Conservation (phyloP, 306 rosid species). For the Vicia villosa region DNA sequence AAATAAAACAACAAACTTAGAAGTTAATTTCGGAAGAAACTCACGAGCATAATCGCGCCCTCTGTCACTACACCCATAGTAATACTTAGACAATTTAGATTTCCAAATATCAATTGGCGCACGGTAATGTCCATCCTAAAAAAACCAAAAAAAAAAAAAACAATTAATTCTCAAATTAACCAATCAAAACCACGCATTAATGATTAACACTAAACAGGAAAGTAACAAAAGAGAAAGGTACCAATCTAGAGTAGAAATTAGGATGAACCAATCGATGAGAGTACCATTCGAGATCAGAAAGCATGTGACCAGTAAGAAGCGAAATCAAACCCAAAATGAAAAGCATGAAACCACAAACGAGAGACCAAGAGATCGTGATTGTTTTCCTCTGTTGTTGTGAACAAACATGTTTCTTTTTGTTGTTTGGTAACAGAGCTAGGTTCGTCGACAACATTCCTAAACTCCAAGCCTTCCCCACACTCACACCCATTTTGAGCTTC, state of each 20-base stretch:
- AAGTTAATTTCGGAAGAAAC: slow-evolving; percentile 21
- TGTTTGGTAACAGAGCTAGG: slow-evolving; percentile 58
- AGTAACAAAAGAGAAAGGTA: slow-evolving; percentile 2
- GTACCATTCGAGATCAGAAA: slow-evolving; percentile 96
- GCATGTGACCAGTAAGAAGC: slow-evolving; percentile 84
- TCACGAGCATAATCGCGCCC: slow-evolving; percentile 68
- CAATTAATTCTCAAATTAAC: neutral
- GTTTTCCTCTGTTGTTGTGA: slow-evolving; percentile 45
- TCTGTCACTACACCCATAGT: slow-evolving; percentile 72
- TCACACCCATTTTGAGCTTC: slow-evolving; percentile 42
- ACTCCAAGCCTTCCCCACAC: slow-evolving; percentile 59
- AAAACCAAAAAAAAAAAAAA: neutral
- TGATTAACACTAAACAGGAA: neutral
- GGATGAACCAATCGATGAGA: slow-evolving; percentile 70
- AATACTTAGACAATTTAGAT: slow-evolving; percentile 69
- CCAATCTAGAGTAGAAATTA: slow-evolving; percentile 62
- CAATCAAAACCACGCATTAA: neutral
- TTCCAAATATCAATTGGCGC: slow-evolving; percentile 78
- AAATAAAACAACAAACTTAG: neutral
- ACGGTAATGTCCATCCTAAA: slow-evolving; percentile 55
- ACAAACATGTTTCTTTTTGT: slow-evolving; percentile 38
- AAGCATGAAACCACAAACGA: slow-evolving; percentile 78
- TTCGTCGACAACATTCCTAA: slow-evolving; percentile 61
- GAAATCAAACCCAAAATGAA: slow-evolving; percentile 82
- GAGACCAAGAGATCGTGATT: slow-evolving; percentile 54